These are phyloP conservation scores for Vitis riparia DNA, from an alignment of 164 flowering plant genomes.

Conservation along the genomic window DNA sequence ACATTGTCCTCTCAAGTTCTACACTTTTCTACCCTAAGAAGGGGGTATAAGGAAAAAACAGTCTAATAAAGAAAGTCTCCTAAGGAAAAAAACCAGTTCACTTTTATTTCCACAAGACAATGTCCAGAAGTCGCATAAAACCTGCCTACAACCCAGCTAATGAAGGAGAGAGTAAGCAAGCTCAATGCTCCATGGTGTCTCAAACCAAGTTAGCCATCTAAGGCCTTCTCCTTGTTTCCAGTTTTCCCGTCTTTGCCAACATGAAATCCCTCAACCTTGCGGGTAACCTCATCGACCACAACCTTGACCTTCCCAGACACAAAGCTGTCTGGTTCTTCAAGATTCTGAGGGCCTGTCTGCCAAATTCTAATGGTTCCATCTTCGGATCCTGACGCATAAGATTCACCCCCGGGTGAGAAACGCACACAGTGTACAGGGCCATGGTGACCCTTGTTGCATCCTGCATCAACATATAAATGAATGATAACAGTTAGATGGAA, in stretches of 20 bases:
- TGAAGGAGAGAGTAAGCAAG: no score
- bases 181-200: no score
- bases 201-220: neutral
- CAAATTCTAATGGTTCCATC: constrained; percentile 98
- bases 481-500: no score
- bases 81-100: no score
- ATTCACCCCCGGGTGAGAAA: constrained; percentile 93
- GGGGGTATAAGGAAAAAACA: no score
- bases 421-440: constrained; percentile 97
- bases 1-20: no score
- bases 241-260: constrained; percentile 48
- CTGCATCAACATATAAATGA: constrained; percentile 31
- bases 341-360: constrained; percentile 65
- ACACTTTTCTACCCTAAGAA: no score
- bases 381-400: constrained; percentile 97
- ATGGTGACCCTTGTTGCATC: constrained; percentile 98
- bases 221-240: constrained; percentile 39
- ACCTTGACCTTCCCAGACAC: constrained; percentile 48
- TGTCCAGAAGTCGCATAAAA: no score
- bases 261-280: constrained; percentile 67
- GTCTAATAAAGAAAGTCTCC: no score
- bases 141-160: no score
- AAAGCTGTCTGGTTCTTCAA: constrained; percentile 44
- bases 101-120: no score
- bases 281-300: constrained; percentile 50